Evolutionary conservation across 2,329 filamentous ascomycete genomes (phyloP).

Genomic region (Aspergillus terreus): DNA sequence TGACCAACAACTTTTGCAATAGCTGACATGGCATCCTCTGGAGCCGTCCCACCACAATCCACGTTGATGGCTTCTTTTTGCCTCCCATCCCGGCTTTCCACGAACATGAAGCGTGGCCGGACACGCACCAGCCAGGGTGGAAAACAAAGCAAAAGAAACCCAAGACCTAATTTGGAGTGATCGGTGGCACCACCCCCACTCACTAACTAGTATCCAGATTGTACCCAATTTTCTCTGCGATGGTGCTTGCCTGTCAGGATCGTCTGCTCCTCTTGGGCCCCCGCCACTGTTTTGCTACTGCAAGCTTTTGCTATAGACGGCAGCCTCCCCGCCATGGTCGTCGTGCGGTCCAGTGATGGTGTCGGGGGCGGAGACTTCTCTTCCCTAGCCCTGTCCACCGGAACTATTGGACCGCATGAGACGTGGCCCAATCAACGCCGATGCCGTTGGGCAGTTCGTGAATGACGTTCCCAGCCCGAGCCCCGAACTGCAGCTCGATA

Average conservation of each 20-base stretch:
- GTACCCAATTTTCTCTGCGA: slow-evolving; percentile 21
- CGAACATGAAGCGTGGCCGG: not conserved
- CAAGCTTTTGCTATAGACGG: slow-evolving; percentile 27
- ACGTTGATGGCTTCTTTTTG: not conserved
- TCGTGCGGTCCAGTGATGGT: slow-evolving; percentile 23
- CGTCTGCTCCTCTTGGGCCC: slow-evolving; percentile 18
- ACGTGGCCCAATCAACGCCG: slow-evolving; percentile 41
- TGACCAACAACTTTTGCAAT: not conserved
- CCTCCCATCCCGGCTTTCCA: not conserved
- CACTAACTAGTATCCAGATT: slow-evolving; percentile 6
- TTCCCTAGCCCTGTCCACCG: slow-evolving; percentile 21
- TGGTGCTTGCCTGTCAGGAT: slow-evolving; percentile 23
- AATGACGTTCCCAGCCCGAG: slow-evolving; percentile 30
- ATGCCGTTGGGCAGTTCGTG: slow-evolving; percentile 30
- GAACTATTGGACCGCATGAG: slow-evolving; percentile 29
- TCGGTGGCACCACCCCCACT: slow-evolving; percentile 27
- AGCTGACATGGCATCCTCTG: not conserved
- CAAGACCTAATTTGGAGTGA: slow-evolving; percentile 13
- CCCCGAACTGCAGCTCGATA: slow-evolving; percentile 25
- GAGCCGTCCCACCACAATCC: not conserved
- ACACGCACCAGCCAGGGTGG: slow-evolving; percentile 1
- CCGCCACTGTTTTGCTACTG: slow-evolving; percentile 24
- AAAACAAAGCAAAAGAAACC: slow-evolving; percentile 9
- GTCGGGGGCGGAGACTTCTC: slow-evolving; percentile 13
- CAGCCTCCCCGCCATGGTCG: slow-evolving; percentile 23